Base-by-base conservation (phyloP, 495 filamentous ascomycete species). In the Talaromyces adpressus region DNA sequence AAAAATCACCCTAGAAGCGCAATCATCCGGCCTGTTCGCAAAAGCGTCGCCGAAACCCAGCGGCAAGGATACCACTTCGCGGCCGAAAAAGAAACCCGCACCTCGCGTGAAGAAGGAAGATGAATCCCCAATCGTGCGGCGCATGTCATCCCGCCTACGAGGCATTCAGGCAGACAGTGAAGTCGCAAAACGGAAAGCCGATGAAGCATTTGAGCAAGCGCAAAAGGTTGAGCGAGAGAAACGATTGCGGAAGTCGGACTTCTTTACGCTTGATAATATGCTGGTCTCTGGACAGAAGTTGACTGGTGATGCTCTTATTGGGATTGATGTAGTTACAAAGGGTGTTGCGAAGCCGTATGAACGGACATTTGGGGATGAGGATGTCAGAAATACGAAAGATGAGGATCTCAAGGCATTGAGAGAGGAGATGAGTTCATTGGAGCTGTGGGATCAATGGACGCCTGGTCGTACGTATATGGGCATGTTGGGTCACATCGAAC, bases 351-450 rank as follows among this genome's bases (percentile, higher is more conserved):
- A 88, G 63, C 91, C 91, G 0, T 89, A 92, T 49, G 83, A 91
- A 56, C 79, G 89, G 29, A 96, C 93, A 0, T 97, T 98, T 69
- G 87, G 82, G 1, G 86, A 89, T 1, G 83, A 88, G 34, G 89
- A 98, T 75, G 85, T 96, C 45, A 83, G 92, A 66, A 85, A 87
- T 59, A 97, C 93, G 0, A 85, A 81, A 0, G 89, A 97, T 70
- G 87, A 88, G 68, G 87, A 85, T 29, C 70, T 98, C 8, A 90
- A 88, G 73, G 83, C 83, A 0, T 65, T 97, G 63, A 83, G 95
- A 59, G 79, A 93, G 76, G 87, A 87, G 64, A 92, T 98, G 90
- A 87, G 83, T 69, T 82, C 84, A 0, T 72, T 98, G 45, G 79
- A 88, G 63, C 71, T 98, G 16, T 98, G 92, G 77, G 89, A 93